phyloP scores from a whole-genome alignment of 345 rosid species.

The Hibiscus tridactylites region DNA sequence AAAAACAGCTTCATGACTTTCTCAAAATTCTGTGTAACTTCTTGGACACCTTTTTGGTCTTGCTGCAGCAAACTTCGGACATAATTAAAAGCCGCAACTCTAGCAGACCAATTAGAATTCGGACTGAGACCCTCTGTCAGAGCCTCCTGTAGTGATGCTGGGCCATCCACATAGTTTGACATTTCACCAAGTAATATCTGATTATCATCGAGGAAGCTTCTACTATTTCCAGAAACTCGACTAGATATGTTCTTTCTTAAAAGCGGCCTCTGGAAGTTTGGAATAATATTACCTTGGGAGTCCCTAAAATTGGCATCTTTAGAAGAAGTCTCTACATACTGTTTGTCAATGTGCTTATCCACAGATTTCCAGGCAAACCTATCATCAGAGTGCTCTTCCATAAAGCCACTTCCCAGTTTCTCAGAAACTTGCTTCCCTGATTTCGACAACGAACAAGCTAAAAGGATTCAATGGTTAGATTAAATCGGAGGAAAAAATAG shows the following conservation, averaged over 20 bases:
- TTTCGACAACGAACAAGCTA: constrained; percentile 44
- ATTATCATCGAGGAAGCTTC: constrained; percentile 80
- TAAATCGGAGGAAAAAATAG: constrained; percentile 6
- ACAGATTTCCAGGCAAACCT: constrained; percentile 57
- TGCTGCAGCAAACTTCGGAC: constrained; percentile 75
- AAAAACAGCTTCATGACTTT: constrained; percentile 97
- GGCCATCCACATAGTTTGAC: constrained; percentile 69
- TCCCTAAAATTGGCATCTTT: constrained; percentile 60
- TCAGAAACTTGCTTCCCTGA: constrained; percentile 60
- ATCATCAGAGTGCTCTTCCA: constrained; percentile 56
- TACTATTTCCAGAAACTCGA: constrained; percentile 71
- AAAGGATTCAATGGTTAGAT: constrained; percentile 40
- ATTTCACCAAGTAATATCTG: constrained; percentile 72
- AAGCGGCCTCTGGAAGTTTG: constrained; percentile 96
- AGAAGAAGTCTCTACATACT: constrained; percentile 46
- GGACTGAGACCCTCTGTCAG: constrained; percentile 81
- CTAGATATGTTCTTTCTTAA: constrained; percentile 65
- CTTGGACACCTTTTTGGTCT: constrained; percentile 89
- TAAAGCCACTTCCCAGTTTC: constrained; percentile 47
- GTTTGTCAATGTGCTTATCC: constrained; percentile 53
- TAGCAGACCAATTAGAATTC: constrained; percentile 90
- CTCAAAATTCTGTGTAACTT: constrained; percentile 86
- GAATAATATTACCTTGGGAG: constrained; percentile 63
- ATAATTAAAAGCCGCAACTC: constrained; percentile 93
- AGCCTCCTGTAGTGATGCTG: constrained; percentile 81